These are phyloP conservation scores for Fusarium xylarioides DNA, from an alignment of 2,329 filamentous ascomycete species.

Conservation along the genomic window DNA sequence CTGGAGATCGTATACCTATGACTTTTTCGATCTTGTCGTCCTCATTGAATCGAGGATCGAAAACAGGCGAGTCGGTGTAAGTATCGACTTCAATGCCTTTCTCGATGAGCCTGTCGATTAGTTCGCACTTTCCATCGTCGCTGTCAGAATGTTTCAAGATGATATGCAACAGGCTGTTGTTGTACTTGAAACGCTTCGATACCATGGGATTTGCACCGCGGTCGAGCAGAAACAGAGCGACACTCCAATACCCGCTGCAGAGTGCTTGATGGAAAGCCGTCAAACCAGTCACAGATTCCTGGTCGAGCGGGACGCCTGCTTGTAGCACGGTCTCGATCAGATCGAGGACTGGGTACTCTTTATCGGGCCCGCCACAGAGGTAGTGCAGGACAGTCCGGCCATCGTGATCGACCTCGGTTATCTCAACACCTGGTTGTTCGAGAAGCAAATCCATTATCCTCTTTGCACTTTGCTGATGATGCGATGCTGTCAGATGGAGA, in stretches of 20 bases:
- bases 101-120: not conserved
- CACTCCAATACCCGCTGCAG: not conserved
- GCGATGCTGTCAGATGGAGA: conserved; percentile 3
- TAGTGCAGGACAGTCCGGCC: conserved; percentile 6
- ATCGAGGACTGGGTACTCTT: not conserved
- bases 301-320: not conserved
- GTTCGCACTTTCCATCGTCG: not conserved
- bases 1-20: not conserved
- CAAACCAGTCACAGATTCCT: not conserved
- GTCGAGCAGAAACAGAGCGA: not conserved
- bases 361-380: not conserved
- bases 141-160: not conserved
- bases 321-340: not conserved
- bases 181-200: not conserved
- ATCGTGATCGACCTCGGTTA: not conserved
- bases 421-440: not conserved
- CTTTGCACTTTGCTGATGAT: not conserved
- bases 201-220: conserved; percentile 12
- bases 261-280: not conserved
- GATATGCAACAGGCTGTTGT: conserved; percentile 7
- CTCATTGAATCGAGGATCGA: not conserved
- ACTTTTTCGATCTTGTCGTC: not conserved
- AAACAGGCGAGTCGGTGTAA: not conserved
- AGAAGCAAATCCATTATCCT: conserved; percentile 2
- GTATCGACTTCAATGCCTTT: not conserved